These are phyloP conservation scores for Gastrodia elata DNA, from an alignment of 106 monocot genomes.

Conservation along the genomic window DNA sequence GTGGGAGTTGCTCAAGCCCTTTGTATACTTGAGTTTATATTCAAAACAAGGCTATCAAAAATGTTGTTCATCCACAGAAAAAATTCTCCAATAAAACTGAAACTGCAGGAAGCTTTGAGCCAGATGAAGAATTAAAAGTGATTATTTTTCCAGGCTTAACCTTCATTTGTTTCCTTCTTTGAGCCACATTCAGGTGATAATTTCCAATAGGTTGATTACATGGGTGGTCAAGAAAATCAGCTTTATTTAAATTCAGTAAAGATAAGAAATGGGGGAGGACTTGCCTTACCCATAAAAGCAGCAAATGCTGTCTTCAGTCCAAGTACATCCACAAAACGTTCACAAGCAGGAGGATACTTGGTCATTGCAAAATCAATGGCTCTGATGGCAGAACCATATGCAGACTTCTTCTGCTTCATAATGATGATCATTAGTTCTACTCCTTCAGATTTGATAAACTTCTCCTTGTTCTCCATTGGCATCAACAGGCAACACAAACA, in stretches of 20 bases:
- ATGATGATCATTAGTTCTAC: conserved; percentile 96
- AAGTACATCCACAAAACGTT: conserved; percentile 93
- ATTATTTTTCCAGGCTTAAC: background rate
- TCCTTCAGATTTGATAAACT: conserved; percentile 84
- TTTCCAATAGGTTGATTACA: background rate
- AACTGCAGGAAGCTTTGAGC: background rate
- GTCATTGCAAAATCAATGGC: conserved; percentile 98
- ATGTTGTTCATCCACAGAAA: background rate
- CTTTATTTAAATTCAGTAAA: background rate
- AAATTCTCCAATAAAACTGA: background rate
- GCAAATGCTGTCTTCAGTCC: conserved; percentile 96
- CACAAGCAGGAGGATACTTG: conserved; percentile 85
- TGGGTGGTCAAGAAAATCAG: background rate
- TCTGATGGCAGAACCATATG: conserved; percentile 63
- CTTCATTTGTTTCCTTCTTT: background rate
- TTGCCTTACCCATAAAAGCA: conserved; percentile 99
- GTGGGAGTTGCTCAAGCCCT: no score
- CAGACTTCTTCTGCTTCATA: conserved; percentile 97
- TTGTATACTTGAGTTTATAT: no score
- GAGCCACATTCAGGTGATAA: background rate
- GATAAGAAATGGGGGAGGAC: conserved; percentile 19
- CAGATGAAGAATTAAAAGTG: background rate
- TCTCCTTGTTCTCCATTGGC: conserved; percentile 95
- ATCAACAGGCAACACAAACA: conserved; percentile 91
- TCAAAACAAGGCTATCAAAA: no score